phyloP scores from a whole-genome alignment of 768 basidiomycete species.

The Lentinula raphanica region DNA sequence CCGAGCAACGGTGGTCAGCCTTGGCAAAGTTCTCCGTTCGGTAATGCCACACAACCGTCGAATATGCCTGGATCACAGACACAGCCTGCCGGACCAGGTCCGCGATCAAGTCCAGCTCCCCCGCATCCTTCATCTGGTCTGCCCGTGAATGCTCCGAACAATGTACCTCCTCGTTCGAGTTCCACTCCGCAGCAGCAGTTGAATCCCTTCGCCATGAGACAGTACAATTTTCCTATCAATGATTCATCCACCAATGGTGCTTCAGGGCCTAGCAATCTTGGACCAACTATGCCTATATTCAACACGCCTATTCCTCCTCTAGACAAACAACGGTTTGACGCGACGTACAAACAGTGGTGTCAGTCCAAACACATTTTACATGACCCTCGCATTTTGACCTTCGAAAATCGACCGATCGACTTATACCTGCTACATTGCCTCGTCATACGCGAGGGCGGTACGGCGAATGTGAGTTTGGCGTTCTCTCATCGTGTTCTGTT shows the following conservation, averaged over 20 bases:
- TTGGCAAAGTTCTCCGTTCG: neutral
- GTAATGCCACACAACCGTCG: neutral
- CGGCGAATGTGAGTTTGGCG: conserved; percentile 33
- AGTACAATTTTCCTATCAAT: neutral
- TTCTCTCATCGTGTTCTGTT: neutral
- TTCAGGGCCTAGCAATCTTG: conserved; percentile 15
- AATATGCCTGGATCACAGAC: neutral
- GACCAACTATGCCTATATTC: conserved; percentile 10
- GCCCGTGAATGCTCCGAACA: conserved; percentile 6
- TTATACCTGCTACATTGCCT: conserved; percentile 51
- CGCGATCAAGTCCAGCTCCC: conserved; percentile 24
- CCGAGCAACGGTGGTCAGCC: neutral
- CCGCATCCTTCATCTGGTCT: conserved; percentile 27
- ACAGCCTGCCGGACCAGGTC: neutral
- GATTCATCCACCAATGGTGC: conserved; percentile 25
- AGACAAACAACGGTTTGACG: conserved; percentile 49
- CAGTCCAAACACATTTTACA: conserved; percentile 33
- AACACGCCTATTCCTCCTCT: conserved; percentile 29
- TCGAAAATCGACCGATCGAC: conserved; percentile 56
- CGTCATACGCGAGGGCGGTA: conserved; percentile 58
- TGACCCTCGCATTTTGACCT: conserved; percentile 35
- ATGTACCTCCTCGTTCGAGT: conserved; percentile 31
- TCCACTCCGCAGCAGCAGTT: conserved; percentile 32
- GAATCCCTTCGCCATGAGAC: conserved; percentile 8
- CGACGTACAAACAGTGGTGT: conserved; percentile 45